phyloP scores from a whole-genome alignment of 257 asterid species.

The Leonotis leonurus region DNA sequence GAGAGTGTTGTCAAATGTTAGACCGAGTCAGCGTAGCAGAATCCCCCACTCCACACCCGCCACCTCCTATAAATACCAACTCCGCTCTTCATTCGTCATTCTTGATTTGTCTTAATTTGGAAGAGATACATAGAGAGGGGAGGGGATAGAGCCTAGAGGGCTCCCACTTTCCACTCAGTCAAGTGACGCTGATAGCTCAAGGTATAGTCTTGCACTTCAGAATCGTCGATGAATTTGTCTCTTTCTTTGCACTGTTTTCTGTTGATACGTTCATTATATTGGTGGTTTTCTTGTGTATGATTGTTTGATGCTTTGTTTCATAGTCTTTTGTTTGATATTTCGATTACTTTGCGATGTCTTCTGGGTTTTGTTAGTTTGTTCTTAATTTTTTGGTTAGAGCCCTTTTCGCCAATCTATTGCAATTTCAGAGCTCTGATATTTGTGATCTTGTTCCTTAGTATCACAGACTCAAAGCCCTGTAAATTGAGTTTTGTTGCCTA shows the following conservation, averaged over 20 bases:
- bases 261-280: not conserved
- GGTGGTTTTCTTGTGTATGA: not conserved
- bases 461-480: not conserved
- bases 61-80: slow-evolving; percentile 20
- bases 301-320: slow-evolving; percentile 10
- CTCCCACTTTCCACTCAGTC: not conserved
- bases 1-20: not conserved
- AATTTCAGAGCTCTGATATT: no score
- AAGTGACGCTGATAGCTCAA: not conserved
- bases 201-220: not conserved
- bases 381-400: no score
- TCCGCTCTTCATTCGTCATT: not conserved
- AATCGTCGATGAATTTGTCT: not conserved
- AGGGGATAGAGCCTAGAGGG: not conserved
- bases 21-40: slow-evolving; percentile 24
- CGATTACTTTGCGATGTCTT: not conserved
- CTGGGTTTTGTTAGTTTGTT: not conserved
- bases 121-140: not conserved
- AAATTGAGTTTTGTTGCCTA: not conserved
- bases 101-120: slow-evolving; percentile 5
- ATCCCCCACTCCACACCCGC: not conserved
- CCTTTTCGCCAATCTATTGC: not conserved
- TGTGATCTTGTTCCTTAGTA: no score
- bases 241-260: not conserved
- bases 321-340: not conserved